Evolutionary conservation across 164 flowering plant species (phyloP).

Genomic region (Kalanchoe fedtschenkoi): DNA sequence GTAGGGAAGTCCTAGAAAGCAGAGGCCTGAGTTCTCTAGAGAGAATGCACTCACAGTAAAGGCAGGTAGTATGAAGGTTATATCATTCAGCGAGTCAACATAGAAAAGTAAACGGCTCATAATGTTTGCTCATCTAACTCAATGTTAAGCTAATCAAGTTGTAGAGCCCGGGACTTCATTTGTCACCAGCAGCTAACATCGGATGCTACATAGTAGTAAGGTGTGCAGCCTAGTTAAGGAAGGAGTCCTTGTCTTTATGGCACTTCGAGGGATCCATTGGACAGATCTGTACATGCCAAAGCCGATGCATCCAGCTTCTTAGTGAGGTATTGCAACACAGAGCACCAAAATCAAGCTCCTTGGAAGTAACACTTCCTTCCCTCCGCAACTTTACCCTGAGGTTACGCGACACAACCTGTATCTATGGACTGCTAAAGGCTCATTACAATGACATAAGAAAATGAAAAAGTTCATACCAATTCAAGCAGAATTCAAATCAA

Average conservation of each 20-base stretch:
- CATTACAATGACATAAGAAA: background rate
- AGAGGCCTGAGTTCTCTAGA: too few species aligned
- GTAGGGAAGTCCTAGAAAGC: too few species aligned
- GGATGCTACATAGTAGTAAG: background rate
- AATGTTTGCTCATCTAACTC: too few species aligned
- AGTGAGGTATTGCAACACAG: background rate
- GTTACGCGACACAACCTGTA: background rate
- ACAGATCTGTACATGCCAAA: background rate
- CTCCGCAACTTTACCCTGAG: background rate
- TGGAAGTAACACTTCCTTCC: background rate
- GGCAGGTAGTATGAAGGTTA: too few species aligned
- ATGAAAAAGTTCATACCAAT: background rate
- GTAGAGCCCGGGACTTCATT: background rate
- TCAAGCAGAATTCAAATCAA: background rate
- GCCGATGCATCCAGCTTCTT: background rate
- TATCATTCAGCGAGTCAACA: too few species aligned
- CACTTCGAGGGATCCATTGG: background rate
- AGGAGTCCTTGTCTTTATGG: background rate
- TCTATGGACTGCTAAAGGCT: background rate
- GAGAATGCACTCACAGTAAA: too few species aligned
- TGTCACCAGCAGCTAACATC: background rate
- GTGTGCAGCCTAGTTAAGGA: background rate
- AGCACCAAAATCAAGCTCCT: slow-evolving; percentile 5
- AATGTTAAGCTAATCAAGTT: background rate
- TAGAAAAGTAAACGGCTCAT: too few species aligned